These are phyloP conservation scores for Schwanniomyces yamadae DNA, from an alignment of 805 yeast genomes.

Conservation along the genomic window DNA sequence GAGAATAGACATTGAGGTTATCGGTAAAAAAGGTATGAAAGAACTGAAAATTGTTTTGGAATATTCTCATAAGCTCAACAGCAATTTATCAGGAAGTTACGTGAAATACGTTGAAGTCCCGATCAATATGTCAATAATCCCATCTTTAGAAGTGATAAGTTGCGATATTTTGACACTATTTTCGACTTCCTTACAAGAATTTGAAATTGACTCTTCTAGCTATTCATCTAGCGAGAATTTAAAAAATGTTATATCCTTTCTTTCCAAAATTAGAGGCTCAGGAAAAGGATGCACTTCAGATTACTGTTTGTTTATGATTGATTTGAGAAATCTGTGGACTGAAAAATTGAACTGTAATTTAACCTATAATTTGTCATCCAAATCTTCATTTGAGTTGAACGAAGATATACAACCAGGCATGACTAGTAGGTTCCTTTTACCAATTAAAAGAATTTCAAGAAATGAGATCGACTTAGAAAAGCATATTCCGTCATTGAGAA, in stretches of 20 bases:
- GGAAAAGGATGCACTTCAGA: slow-evolving; percentile 38
- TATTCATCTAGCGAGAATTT: slow-evolving; percentile 12
- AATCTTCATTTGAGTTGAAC: slow-evolving; percentile 24
- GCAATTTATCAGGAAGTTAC: slow-evolving; percentile 20
- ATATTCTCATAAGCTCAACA: slow-evolving; percentile 44
- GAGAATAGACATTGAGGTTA: slow-evolving; percentile 53
- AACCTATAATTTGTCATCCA: slow-evolving; percentile 26
- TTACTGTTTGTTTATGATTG: slow-evolving; percentile 66
- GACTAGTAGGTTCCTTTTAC: slow-evolving; percentile 61
- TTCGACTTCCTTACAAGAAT: slow-evolving; percentile 16
- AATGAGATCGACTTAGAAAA: slow-evolving; percentile 41
- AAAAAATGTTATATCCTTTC: slow-evolving; percentile 26
- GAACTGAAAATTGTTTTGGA: slow-evolving; percentile 64
- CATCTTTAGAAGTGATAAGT: slow-evolving; percentile 71
- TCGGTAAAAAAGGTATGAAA: slow-evolving; percentile 73
- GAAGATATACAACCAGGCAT: slow-evolving; percentile 28
- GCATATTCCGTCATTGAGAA: slow-evolving; percentile 68
- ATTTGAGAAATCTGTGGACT: slow-evolving; percentile 79
- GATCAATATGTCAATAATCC: slow-evolving; percentile 63
- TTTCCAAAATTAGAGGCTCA: slow-evolving; percentile 21
- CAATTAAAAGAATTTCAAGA: slow-evolving; percentile 56
- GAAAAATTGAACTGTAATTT: slow-evolving; percentile 42
- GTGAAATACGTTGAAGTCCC: slow-evolving; percentile 67
- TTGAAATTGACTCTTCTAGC: not conserved
- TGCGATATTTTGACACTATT: slow-evolving; percentile 69